Evolutionary conservation across 1,139 yeast species (phyloP), one percentile per base, ranked within the genome.

Genomic region (Yamadazyma triangularis): DNA sequence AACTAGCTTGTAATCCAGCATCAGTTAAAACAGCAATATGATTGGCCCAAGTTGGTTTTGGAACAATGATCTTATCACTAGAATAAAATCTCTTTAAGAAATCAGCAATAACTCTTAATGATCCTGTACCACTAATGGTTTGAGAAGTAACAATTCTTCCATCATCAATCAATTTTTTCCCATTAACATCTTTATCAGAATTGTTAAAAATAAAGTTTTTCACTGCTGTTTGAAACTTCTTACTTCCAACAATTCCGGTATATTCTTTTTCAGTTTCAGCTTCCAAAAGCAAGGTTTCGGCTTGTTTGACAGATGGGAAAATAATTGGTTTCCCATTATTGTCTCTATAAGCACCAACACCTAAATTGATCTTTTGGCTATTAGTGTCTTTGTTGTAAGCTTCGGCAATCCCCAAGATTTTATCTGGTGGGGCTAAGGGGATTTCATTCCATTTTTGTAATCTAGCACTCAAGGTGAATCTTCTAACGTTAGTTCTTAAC

Each of bases 1-100:
- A 65, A 49, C 61, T 66, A 9, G 72, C 54, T 18, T 46, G 37
- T 37, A 60, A 45, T 21, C 79, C 79, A 20, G 77, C 69, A 41
- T 69, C 75, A 38, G 64, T 58, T 50, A 74, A 69, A 35, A 75
- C 77, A 16, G 77, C 74, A 38, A 69, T 67, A 54, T 80, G 87
- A 62, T 80, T 80, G 36, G 87, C 87, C 88, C 88, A 80, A 23
- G 87, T 74, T 35, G 88, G 88, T 45, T 68, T 64, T 33, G 88
- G 86, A 31, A 79, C 68, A 48, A 73, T 65, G 45, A 80, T 65
- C 42, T 65, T 56, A 42, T 64, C 58, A 29, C 53, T 46, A 28
- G 64, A 44, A 55, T 68, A 60, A 56, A 74, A 74, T 31, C 75
- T 56, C 48, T 55, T 54, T 46, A 74, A 56, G 44, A 75, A 73